These are phyloP conservation scores for Cryptosporidium parvum DNA, from an alignment of 169 alveolate species.

Conservation along the genomic window DNA sequence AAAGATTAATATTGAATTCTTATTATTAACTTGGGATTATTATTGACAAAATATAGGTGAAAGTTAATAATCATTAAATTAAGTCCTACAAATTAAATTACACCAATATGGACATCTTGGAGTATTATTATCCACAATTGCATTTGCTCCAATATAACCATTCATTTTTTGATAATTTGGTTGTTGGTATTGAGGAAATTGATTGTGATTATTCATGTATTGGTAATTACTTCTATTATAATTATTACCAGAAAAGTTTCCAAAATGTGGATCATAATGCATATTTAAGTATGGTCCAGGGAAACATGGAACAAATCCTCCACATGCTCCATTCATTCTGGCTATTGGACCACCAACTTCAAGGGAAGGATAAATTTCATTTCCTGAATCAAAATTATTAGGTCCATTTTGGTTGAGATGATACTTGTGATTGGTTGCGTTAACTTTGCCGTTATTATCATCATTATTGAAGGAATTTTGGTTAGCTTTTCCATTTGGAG, in stretches of 20 bases:
- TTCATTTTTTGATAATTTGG: slow-evolving; percentile 4
- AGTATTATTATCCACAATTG: slow-evolving; percentile 10
- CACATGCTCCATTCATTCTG: slow-evolving; percentile 46
- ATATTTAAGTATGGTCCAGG: slow-evolving; percentile 5
- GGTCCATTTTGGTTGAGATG: background rate
- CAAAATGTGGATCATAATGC: slow-evolving; percentile 11
- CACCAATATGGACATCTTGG: slow-evolving; percentile 64
- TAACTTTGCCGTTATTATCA: background rate
- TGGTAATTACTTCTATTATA: background rate
- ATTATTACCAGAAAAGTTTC: background rate
- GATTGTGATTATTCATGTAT: background rate
- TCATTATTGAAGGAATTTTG: slow-evolving; percentile 9
- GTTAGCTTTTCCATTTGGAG: slow-evolving; percentile 2
- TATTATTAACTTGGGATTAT: too few relatives aligned
- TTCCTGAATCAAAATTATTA: background rate
- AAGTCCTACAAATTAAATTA: slow-evolving; percentile 23
- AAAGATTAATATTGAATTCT: background rate
- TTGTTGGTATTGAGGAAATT: background rate
- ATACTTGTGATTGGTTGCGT: background rate
- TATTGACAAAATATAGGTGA: background rate
- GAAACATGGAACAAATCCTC: slow-evolving; percentile 27
- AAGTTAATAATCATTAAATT: slow-evolving; percentile 11
- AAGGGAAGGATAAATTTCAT: slow-evolving; percentile 54
- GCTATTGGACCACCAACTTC: slow-evolving; percentile 69
- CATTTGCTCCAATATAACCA: background rate